Evolutionary conservation across 78 protist genomes (phyloP).

Genomic region (Pigoraptor vietnamica): DNA sequence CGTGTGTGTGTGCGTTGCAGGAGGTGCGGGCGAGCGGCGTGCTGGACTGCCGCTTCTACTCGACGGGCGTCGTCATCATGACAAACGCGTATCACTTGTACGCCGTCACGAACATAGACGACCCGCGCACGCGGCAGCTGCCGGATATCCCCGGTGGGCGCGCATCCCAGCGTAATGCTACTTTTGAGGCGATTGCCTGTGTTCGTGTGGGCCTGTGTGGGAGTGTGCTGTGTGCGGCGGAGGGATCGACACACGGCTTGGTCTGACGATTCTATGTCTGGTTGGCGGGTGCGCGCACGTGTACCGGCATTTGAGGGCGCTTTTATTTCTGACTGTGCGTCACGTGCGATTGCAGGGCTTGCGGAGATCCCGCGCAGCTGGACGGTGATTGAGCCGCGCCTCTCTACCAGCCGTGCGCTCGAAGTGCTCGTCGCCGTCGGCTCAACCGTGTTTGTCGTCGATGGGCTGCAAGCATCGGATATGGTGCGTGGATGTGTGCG

Average conservation of each 20-base stretch:
- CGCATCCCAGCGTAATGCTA: neutral
- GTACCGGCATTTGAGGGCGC: too few species aligned
- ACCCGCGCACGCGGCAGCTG: neutral
- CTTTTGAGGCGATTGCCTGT: neutral
- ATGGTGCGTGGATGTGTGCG: too few species aligned
- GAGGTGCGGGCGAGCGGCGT: neutral
- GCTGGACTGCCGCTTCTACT: neutral
- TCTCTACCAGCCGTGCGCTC: neutral
- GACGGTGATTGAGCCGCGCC: conserved; percentile 9
- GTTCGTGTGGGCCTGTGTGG: too few species aligned
- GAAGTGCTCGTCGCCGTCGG: conserved; percentile 16
- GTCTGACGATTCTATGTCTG: too few species aligned
- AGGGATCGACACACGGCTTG: too few species aligned
- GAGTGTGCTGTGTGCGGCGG: too few species aligned
- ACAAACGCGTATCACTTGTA: neutral
- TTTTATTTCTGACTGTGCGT: too few species aligned
- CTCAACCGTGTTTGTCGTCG: neutral
- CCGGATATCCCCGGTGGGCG: neutral
- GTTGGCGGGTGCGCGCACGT: too few species aligned
- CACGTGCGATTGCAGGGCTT: neutral
- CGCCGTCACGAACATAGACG: neutral
- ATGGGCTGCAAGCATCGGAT: neutral
- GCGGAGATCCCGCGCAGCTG: neutral
- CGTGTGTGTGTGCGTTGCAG: too few species aligned
- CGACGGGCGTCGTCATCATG: conserved; percentile 1